These are phyloP conservation scores for Halenospora varia DNA, from an alignment of 495 filamentous ascomycete genomes.

Conservation along the genomic window DNA sequence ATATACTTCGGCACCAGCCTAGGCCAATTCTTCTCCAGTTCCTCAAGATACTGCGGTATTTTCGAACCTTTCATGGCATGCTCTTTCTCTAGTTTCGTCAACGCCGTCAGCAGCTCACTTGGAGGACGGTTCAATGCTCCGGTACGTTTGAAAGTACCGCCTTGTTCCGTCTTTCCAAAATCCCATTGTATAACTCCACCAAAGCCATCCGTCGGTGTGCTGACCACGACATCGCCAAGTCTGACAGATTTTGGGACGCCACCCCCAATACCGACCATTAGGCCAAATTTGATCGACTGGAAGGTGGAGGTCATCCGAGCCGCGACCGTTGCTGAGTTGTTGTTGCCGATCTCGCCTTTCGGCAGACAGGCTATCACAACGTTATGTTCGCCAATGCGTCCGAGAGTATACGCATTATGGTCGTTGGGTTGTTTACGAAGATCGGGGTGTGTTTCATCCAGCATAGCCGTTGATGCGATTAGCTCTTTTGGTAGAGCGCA, in stretches of 20 bases:
- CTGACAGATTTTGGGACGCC: background rate
- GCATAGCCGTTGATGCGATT: background rate
- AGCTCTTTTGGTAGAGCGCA: background rate
- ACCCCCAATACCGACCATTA: background rate
- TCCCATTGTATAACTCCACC: constrained; percentile 27
- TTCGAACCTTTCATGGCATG: background rate
- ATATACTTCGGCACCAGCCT: constrained; percentile 3
- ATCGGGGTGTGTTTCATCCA: background rate
- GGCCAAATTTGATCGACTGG: background rate
- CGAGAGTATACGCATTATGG: constrained; percentile 33
- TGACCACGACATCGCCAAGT: background rate
- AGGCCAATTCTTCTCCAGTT: background rate
- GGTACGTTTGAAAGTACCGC: background rate
- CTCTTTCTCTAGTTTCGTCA: background rate
- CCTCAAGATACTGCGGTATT: constrained; percentile 2
- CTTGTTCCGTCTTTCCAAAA: constrained; percentile 2
- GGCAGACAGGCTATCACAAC: constrained; percentile 36
- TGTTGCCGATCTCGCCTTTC: constrained; percentile 27
- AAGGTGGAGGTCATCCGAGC: background rate
- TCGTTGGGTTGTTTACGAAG: background rate
- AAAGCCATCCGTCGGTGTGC: constrained; percentile 8
- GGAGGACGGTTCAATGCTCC: background rate
- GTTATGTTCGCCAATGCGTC: constrained; percentile 33
- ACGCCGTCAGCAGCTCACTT: background rate
- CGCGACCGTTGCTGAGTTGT: background rate